These are phyloP conservation scores for Diplodia scrobiculata DNA, from an alignment of 2,329 filamentous ascomycete species.

Conservation along the genomic window DNA sequence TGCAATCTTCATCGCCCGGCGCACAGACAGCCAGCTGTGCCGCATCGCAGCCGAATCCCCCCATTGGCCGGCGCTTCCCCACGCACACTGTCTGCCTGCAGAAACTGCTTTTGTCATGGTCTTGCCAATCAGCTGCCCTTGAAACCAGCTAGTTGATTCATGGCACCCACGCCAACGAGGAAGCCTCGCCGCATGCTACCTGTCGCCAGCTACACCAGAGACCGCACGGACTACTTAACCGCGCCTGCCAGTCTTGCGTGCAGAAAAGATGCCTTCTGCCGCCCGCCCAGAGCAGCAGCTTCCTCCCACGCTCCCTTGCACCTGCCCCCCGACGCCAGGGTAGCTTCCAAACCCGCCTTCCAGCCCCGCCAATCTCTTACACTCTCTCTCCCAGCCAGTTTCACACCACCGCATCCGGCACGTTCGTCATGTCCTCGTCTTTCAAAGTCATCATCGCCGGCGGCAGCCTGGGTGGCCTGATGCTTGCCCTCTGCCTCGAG, in stretches of 20 bases:
- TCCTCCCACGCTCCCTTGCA: not conserved
- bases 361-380: too few relatives aligned
- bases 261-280: not conserved
- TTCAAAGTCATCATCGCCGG: constrained; percentile 30
- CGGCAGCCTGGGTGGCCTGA: constrained; percentile 30
- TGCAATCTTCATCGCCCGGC: not conserved
- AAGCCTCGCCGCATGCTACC: not conserved
- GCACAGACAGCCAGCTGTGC: not conserved
- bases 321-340: not conserved
- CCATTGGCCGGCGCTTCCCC: not conserved
- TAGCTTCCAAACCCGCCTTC: not conserved
- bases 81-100: not conserved
- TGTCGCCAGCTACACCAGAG: not conserved
- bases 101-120: not conserved
- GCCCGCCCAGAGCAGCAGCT: not conserved
- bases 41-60: not conserved
- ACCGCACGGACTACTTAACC: constrained; percentile 3
- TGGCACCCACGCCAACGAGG: not conserved
- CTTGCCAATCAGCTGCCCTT: not conserved
- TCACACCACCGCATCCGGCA: not conserved
- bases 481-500: constrained; percentile 33
- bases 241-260: not conserved
- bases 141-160: constrained; percentile 7
- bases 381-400: not conserved
- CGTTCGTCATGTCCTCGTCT: not conserved